Evolutionary conservation across 2,329 filamentous ascomycete species (phyloP), one percentile per base, ranked within the genome.

Genomic region (Thielaviopsis ethacetica): DNA sequence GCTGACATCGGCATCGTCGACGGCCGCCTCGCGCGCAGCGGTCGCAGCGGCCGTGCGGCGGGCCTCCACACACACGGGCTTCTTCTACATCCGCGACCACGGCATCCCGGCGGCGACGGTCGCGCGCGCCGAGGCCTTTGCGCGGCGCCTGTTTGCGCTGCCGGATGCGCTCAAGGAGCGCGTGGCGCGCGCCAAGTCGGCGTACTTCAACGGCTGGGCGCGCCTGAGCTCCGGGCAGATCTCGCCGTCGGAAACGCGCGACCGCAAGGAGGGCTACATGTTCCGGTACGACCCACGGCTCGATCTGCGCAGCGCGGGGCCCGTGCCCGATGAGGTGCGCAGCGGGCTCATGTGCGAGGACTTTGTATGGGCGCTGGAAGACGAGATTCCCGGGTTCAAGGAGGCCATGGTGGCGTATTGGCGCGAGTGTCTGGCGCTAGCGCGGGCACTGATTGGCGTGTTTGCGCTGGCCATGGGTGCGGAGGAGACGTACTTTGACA

Each of bases 401-500:
- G 62, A 71, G 0, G 72, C 73, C 17, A 67, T 73, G 2, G 63
- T 78, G 9, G 63, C 63, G 0, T 79, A 81, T 64, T 80, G 75
- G 71, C 65, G 68, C 21, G 67, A 70, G 6, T 76, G 76, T 44
- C 69, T 83, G 12, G 68, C 63, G 0, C 69, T 83, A 1, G 75
- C 79, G 0, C 71, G 80, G 22, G 72, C 70, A 41, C 65, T 83
- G 34, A 73, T 79, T 2, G 69, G 71, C 4, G 68, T 74, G 6
- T 81, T 84, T 63, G 79, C 80, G 0, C 69, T 84, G 2, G 75
- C 75, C 4, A 70, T 83, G 1, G 72, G 73, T 12, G 68, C 83
- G 3, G 71, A 74, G 0, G 80, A 83, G 63, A 65, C 73, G 38
- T 76, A 77, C 58, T 82, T 83, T 64, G 79, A 82, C 61, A 68